These are phyloP conservation scores for Eragrostis nindensis DNA, from an alignment of 176 grass and related monocot species.

Conservation along the genomic window DNA sequence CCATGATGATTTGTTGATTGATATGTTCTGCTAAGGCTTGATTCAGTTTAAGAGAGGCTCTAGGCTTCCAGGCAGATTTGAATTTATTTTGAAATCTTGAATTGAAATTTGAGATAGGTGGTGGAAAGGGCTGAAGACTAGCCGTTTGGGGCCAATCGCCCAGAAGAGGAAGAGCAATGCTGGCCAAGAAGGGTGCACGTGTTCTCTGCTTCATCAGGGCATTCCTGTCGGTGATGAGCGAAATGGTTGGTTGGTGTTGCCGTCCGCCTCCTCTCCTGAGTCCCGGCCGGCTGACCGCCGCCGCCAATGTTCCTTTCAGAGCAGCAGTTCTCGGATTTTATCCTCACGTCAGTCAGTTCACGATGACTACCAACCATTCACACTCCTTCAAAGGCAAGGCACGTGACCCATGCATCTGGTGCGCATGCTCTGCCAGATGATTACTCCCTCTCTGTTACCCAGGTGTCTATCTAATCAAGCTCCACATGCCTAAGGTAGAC, in stretches of 20 bases:
- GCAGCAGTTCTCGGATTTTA: neutral
- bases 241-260: too few species aligned
- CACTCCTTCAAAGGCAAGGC: neutral
- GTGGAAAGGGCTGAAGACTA: too few species aligned
- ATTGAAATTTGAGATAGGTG: neutral
- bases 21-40: neutral
- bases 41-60: too few species aligned
- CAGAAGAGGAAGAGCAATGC: too few species aligned
- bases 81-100: neutral
- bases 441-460: neutral
- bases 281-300: too few species aligned
- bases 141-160: too few species aligned
- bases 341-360: neutral
- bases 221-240: too few species aligned
- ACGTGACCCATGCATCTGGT: neutral
- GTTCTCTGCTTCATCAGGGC: too few species aligned
- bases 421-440: neutral
- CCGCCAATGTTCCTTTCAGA: too few species aligned
- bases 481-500: neutral
- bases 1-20: neutral
- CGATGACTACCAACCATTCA: neutral
- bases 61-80: neutral
- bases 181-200: too few species aligned
- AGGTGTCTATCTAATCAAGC: neutral
- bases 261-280: too few species aligned